Evolutionary conservation across 2,329 filamentous ascomycete genomes (phyloP).

Genomic region (Aquanectria penicillioides): DNA sequence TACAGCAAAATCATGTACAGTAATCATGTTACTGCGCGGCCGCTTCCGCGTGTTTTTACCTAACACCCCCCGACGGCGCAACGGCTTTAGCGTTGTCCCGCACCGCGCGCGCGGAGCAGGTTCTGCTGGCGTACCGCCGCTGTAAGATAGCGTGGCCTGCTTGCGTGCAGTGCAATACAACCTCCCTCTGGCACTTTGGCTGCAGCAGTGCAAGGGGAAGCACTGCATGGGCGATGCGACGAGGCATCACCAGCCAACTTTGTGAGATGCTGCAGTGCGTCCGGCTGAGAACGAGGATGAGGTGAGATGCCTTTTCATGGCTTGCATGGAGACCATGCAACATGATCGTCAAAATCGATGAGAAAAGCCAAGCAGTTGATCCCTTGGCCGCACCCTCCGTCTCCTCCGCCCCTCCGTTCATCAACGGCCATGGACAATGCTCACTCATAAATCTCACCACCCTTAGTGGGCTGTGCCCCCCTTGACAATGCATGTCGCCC

Average conservation of each 20-base stretch:
- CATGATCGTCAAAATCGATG: conserved; percentile 11
- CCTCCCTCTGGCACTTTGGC: background rate
- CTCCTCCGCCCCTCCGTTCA: background rate
- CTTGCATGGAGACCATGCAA: too few relatives aligned
- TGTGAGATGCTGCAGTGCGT: background rate
- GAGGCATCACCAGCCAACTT: background rate
- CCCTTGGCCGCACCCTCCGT: background rate
- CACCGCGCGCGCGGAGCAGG: background rate
- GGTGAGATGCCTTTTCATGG: background rate
- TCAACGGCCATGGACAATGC: background rate
- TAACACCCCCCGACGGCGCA: background rate
- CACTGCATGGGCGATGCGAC: background rate
- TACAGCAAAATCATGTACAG: too few relatives aligned
- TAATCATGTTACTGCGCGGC: background rate
- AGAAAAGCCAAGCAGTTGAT: conserved; percentile 14
- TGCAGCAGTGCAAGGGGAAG: background rate
- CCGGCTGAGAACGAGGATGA: conserved; percentile 1
- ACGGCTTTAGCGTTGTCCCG: background rate
- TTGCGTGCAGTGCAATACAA: too few relatives aligned
- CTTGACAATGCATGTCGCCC: conserved; percentile 10
- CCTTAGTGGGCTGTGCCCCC: conserved; percentile 16
- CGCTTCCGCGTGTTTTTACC: background rate
- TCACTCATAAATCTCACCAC: background rate
- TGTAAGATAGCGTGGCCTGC: background rate
- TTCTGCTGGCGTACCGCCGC: background rate